Conservation (phyloP, 2,329 filamentous ascomycete species). For the Dactylella cylindrospora region DNA sequence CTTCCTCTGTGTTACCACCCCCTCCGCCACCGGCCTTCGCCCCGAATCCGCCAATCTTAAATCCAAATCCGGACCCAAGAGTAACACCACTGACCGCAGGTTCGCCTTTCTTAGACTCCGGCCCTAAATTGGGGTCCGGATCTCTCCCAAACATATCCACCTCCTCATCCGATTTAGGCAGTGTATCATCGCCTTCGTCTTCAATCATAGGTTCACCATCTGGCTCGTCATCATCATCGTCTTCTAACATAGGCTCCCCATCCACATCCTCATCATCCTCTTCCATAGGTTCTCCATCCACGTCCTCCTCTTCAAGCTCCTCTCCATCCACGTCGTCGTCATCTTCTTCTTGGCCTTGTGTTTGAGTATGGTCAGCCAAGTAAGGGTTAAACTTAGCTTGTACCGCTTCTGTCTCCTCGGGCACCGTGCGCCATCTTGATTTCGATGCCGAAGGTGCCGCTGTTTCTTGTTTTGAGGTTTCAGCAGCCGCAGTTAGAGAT, state of each 20-base stretch:
- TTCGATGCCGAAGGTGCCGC: slow-evolving; percentile 10
- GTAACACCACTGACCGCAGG: slow-evolving; percentile 28
- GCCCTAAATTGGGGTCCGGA: slow-evolving; percentile 45
- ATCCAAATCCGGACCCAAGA: slow-evolving; percentile 48
- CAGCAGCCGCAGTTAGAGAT: slow-evolving; percentile 5
- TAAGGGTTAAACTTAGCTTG: slow-evolving; percentile 54
- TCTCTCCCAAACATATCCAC: slow-evolving; percentile 52
- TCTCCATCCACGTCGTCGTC: slow-evolving; percentile 43
- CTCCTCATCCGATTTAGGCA: slow-evolving; percentile 53
- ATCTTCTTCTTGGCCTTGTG: slow-evolving; percentile 55
- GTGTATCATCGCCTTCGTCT: slow-evolving; percentile 56
- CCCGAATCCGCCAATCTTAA: slow-evolving; percentile 45
- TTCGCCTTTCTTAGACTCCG: slow-evolving; percentile 46
- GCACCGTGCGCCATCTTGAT: slow-evolving; percentile 29
- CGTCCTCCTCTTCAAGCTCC: slow-evolving; percentile 50
- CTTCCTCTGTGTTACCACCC: slow-evolving; percentile 50
- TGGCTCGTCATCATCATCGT: slow-evolving; percentile 56
- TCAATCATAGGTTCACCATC: slow-evolving; percentile 55
- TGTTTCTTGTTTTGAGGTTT: slow-evolving; percentile 7
- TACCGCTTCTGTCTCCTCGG: slow-evolving; percentile 48
- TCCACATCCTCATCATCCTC: slow-evolving; percentile 51
- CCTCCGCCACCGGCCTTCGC: slow-evolving; percentile 46
- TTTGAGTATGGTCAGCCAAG: slow-evolving; percentile 53
- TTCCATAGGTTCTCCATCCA: slow-evolving; percentile 50
- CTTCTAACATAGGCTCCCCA: slow-evolving; percentile 56